phyloP scores from a whole-genome alignment of 1,284 basidiomycete species.

The Schizophyllum amplum region DNA sequence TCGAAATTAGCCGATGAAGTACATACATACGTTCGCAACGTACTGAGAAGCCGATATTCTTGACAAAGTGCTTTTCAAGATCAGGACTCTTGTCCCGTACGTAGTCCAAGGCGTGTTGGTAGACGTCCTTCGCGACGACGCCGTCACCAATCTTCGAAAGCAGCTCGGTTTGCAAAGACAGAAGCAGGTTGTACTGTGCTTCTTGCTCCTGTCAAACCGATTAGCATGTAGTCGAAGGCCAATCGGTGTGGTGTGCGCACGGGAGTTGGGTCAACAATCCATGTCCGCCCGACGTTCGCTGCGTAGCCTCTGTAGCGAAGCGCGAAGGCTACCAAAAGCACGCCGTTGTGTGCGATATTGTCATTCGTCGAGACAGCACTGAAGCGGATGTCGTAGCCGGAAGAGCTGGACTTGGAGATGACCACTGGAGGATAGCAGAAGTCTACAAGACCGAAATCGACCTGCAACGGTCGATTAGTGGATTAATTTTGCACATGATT shows the following conservation, averaged over 20 bases:
- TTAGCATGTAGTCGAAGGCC: constrained; percentile 4
- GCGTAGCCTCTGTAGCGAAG: constrained; percentile 93
- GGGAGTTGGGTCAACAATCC: constrained; percentile 90
- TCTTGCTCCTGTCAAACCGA: constrained; percentile 69
- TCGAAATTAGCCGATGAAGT: not conserved
- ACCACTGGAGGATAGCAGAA: constrained; percentile 95
- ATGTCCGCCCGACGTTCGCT: constrained; percentile 86
- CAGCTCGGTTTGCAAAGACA: constrained; percentile 76
- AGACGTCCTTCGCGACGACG: constrained; percentile 69
- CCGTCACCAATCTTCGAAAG: constrained; percentile 80
- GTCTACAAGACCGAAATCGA: constrained; percentile 85
- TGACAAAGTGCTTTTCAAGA: constrained; percentile 79
- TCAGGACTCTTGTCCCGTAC: constrained; percentile 76
- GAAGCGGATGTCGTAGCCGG: constrained; percentile 83
- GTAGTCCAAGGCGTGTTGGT: constrained; percentile 68
- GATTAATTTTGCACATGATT: not conserved
- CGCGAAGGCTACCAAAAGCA: constrained; percentile 84
- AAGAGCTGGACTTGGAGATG: constrained; percentile 78
- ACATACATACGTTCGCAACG: constrained; percentile 17
- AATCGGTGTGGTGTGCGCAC: constrained; percentile 32
- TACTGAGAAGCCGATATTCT: constrained; percentile 88
- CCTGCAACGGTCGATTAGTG: constrained; percentile 30
- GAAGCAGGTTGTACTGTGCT: constrained; percentile 71
- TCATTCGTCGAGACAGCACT: constrained; percentile 83
- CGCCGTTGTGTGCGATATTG: constrained; percentile 83